Evolutionary conservation across 1,139 yeast genomes (phyloP), one percentile per base, ranked within the genome.

Genomic region (Hyphopichia pseudoburtonii): DNA sequence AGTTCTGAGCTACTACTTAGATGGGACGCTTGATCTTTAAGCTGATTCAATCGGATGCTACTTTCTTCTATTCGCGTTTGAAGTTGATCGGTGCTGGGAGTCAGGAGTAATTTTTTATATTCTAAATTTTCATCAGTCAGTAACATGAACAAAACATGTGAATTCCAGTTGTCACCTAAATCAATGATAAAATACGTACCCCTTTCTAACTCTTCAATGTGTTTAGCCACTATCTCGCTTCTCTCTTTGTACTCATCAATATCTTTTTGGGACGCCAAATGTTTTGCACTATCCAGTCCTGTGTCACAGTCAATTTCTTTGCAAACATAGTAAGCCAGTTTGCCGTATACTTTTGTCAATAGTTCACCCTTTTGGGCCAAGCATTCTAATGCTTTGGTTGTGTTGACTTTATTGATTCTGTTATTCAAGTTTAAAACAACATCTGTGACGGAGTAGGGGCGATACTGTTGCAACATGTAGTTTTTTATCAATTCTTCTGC

Each of bases 371-470:
- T 51, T 8, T 39, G 43, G 7, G 51, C 58, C 29, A 68, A 46
- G 11, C 41, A 43, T 6, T 65, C 67, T 33, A 69, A 42, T 2
- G 62, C 47, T 33, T 48, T 52, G 0, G 48, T 32, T 40, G 66
- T 58, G 17, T 47, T 51, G 6, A 57, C 36, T 40, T 62, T 66
- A 17, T 54, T 48, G 2, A 65, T 42, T 35, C 49, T 50, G 37
- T 57, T 62, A 36, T 66, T 70, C 34, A 67, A 39, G 36, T 67
- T 68, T 28, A 60, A 53, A 9, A 63, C 50, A n/a, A 68, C 52
- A 47, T 68, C 74, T 29, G 57, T 55, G 3, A 62, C 48, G 0
- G 66, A 66, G 42, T 62, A 64, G 8, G 73, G 75, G 37, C 65
- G 56, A 49, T 66, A 70, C 46, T 62, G 70, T 3, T 55, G 50